A percentile compares a stretch with the other conserved stretches of the same genome.
Conservation (phyloP, 2,329 filamentous ascomycete species). For the Coniosporium uncinatum region DNA sequence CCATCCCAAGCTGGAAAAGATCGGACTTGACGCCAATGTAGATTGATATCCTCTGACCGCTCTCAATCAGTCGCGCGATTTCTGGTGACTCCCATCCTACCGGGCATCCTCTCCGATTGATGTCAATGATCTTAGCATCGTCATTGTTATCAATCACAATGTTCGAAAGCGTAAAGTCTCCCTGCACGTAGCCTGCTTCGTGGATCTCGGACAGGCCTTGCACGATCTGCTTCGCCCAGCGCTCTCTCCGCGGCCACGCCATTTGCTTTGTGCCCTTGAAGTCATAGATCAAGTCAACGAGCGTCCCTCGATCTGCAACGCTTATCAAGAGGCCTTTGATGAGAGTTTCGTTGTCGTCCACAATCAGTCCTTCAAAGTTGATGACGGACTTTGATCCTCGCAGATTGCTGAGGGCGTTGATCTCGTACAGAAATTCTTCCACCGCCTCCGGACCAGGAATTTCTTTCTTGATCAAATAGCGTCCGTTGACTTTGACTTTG, state of each 20-base stretch:
- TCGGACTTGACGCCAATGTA: constrained; percentile 99
- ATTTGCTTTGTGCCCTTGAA: constrained; percentile 46
- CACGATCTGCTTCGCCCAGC: constrained; percentile 90
- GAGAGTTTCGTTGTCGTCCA: constrained; percentile 66
- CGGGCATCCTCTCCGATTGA: constrained; percentile 94
- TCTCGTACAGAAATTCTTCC: constrained; percentile 96
- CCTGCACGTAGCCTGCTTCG: constrained; percentile 93
- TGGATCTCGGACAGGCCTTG: constrained; percentile 89
- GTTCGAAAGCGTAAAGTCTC: constrained; percentile 95
- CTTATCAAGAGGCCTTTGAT: constrained; percentile 90
- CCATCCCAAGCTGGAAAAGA: constrained; percentile 94
- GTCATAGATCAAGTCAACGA: constrained; percentile 91
- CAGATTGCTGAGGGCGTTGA: constrained; percentile 85
- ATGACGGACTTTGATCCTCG: constrained; percentile 73
- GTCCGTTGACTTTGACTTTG: constrained; percentile 68
- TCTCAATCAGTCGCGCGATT: constrained; percentile 77
- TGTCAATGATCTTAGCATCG: constrained; percentile 96
- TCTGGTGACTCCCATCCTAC: constrained; percentile 98
- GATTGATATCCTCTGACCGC: constrained; percentile 87
- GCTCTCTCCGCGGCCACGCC: constrained; percentile 69
- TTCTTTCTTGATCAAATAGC: constrained; percentile 85
- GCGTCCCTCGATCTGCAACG: constrained; percentile 78
- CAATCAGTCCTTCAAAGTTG: constrained; percentile 78
- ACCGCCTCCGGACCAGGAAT: constrained; percentile 94
- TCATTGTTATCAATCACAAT: constrained; percentile 85